Percentiles rank a stretch among this genome's conserved stretches.
phyloP scores from a whole-genome alignment of 306 rosid species.

The Castanopsis chinensis region DNA sequence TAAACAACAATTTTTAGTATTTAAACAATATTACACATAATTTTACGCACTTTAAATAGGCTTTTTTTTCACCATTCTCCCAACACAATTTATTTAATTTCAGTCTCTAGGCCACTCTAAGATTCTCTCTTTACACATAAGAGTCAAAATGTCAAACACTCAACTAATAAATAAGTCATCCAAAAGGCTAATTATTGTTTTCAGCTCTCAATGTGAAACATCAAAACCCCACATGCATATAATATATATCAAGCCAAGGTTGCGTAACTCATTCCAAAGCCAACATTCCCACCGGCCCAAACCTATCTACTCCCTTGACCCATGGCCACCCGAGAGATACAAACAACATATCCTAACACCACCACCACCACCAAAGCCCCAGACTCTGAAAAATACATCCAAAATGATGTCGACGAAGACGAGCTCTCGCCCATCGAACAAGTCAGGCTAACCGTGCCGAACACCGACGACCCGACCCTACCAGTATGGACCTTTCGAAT shows the following conservation, averaged over 20 bases:
- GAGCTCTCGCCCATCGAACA: constrained; percentile 63
- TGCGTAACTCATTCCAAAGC: background rate
- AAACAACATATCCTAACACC: background rate
- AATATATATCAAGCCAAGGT: background rate
- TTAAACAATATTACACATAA: no score
- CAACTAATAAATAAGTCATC: no score
- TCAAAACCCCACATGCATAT: no score
- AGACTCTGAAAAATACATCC: background rate
- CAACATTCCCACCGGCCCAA: background rate
- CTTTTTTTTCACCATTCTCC: no score
- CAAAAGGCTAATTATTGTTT: no score
- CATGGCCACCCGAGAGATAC: background rate
- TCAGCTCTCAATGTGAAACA: no score
- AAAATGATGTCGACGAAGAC: constrained; percentile 23
- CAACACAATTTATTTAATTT: no score
- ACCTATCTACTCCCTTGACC: background rate
- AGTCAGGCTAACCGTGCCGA: constrained; percentile 66
- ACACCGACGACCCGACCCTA: constrained; percentile 55
- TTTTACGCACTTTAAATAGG: no score
- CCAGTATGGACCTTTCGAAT: constrained; percentile 90
- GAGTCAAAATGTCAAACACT: no score
- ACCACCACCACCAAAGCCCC: background rate
- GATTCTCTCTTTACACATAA: no score
- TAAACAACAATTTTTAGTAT: no score
- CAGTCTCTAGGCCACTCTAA: no score